A percentile compares a stretch with the other conserved stretches of the same genome.
Conservation (phyloP, 2,329 filamentous ascomycete species). For the Neophaeococcomyces aloes region DNA sequence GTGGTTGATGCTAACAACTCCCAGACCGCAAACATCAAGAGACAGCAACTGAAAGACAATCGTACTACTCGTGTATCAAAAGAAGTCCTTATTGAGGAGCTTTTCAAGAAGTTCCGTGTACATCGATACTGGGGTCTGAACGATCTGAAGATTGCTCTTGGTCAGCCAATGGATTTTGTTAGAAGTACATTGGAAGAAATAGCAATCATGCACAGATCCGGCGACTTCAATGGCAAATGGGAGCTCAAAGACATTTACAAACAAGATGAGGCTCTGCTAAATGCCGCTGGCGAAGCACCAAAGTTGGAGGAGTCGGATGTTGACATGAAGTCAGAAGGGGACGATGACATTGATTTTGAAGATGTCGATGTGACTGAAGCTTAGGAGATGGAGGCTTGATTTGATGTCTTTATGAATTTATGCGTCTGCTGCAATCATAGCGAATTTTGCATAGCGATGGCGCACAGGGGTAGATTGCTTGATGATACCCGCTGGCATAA, state of each 20-base stretch:
- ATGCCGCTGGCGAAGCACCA: slow-evolving; percentile 16
- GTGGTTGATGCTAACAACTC: background rate
- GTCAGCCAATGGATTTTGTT: slow-evolving; percentile 88
- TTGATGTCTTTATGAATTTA: background rate
- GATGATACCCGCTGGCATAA: slow-evolving; percentile 1
- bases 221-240: slow-evolving; percentile 24
- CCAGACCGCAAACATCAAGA: slow-evolving; percentile 25
- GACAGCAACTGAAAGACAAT: slow-evolving; percentile 51
- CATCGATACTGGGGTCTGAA: slow-evolving; percentile 95
- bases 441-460: slow-evolving; percentile 1
- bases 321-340: slow-evolving; percentile 18
- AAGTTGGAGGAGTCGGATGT: slow-evolving; percentile 20
- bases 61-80: slow-evolving; percentile 86
- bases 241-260: slow-evolving; percentile 27
- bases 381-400: background rate
- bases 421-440: too few relatives aligned
- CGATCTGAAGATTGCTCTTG: slow-evolving; percentile 62
- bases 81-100: slow-evolving; percentile 73
- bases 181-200: slow-evolving; percentile 61
- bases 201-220: slow-evolving; percentile 20
- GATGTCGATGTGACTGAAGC: slow-evolving; percentile 12
- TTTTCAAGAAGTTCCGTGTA: slow-evolving; percentile 72
- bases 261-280: slow-evolving; percentile 24
- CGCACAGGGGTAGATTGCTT: background rate
- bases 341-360: slow-evolving; percentile 21